phyloP scores from a whole-genome alignment of 1,139 yeast species.

The Geotrichum australiense region DNA sequence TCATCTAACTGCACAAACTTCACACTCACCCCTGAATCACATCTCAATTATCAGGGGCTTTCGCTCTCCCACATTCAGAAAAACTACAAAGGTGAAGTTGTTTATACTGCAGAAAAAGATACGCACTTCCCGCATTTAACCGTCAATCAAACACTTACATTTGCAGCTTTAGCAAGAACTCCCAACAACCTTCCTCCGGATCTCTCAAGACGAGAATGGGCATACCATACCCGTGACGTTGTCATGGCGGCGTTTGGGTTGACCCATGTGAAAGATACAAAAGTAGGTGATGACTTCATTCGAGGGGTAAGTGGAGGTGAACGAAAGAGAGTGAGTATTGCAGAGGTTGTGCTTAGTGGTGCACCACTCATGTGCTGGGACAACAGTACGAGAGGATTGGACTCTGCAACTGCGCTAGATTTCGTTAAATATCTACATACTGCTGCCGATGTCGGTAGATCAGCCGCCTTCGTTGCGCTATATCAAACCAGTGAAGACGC shows the following conservation, averaged over 20 bases:
- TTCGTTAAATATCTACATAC: constrained; percentile 62
- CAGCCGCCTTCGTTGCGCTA: constrained; percentile 66
- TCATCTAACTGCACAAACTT: constrained; percentile 69
- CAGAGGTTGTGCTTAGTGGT: constrained; percentile 57
- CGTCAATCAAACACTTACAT: constrained; percentile 61
- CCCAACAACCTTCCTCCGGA: constrained; percentile 63
- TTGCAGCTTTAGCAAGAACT: constrained; percentile 60
- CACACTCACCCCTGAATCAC: constrained; percentile 46
- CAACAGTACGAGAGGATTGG: constrained; percentile 69
- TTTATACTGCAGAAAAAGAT: constrained; percentile 67
- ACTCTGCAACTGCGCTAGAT: constrained; percentile 70
- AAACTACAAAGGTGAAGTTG: constrained; percentile 60
- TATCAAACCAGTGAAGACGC: constrained; percentile 79
- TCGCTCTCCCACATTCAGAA: constrained; percentile 44
- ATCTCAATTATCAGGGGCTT: constrained; percentile 44
- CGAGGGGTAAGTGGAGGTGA: constrained; percentile 86
- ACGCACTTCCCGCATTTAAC: constrained; percentile 65
- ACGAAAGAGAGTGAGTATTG: constrained; percentile 73
- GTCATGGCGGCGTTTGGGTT: constrained; percentile 69
- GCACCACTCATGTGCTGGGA: constrained; percentile 66
- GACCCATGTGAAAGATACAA: constrained; percentile 57
- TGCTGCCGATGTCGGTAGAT: constrained; percentile 50
- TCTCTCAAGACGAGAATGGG: constrained; percentile 49
- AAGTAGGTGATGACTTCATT: constrained; percentile 62
- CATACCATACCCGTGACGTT: constrained; percentile 56